A percentile compares a stretch with the other conserved stretches of the same genome.
Evolutionary conservation across 2,329 filamentous ascomycete genomes (phyloP).

Genomic region (Coleophoma cylindrospora): DNA sequence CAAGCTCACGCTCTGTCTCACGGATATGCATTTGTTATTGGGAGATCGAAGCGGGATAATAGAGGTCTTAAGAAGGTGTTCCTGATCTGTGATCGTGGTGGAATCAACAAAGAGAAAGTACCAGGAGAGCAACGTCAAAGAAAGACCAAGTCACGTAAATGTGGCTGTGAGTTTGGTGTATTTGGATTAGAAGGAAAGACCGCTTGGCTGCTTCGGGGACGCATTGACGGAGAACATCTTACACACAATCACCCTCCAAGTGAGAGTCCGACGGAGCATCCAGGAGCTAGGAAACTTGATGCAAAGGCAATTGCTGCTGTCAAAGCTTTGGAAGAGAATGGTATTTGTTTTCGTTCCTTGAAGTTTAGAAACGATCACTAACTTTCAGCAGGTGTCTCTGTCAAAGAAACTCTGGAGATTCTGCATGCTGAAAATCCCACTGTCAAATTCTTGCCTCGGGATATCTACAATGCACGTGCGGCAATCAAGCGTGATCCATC

Average conservation of each 20-base stretch:
- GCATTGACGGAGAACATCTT: conserved; percentile 52
- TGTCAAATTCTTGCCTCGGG: conserved; percentile 56
- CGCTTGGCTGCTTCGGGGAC: conserved; percentile 62
- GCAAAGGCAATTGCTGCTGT: conserved; percentile 65
- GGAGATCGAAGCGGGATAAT: conserved; percentile 59
- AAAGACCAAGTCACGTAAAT: conserved; percentile 65
- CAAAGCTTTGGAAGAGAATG: conserved; percentile 60
- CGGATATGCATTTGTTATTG: conserved; percentile 64
- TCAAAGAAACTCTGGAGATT: conserved; percentile 62
- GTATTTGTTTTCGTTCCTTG: conserved; percentile 35
- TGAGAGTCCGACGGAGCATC: conserved; percentile 61
- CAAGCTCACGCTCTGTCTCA: conserved; percentile 62
- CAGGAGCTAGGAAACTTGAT: conserved; percentile 60
- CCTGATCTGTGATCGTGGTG: conserved; percentile 62
- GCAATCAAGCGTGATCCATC: conserved; percentile 62
- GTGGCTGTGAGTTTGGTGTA: conserved; percentile 65
- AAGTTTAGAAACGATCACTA: conserved; percentile 15
- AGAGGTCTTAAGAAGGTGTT: conserved; percentile 63
- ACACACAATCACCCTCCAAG: conserved; percentile 62
- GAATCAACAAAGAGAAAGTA: conserved; percentile 50
- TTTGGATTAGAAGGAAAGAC: conserved; percentile 64
- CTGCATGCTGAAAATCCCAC: conserved; percentile 59
- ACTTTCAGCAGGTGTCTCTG: conserved; percentile 50
- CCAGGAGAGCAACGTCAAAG: conserved; percentile 37
- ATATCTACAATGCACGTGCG: conserved; percentile 64